Evolutionary conservation across 2,329 filamentous ascomycete genomes (phyloP).

Genomic region (Penicillium sp.): DNA sequence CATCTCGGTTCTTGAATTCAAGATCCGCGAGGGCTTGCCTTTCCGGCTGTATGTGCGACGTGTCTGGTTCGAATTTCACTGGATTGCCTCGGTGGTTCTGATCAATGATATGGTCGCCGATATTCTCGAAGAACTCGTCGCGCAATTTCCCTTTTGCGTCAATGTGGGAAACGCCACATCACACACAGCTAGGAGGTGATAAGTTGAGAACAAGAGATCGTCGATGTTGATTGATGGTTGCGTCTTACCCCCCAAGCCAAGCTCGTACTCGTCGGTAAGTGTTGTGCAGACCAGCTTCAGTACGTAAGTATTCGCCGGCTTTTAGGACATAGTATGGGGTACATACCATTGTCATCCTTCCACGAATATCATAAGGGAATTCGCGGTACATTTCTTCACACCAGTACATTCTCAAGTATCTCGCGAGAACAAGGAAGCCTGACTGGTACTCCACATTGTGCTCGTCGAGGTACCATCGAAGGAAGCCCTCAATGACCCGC

Average conservation of each 20-base stretch:
- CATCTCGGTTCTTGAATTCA: conserved; percentile 10
- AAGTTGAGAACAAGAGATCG: conserved; percentile 12
- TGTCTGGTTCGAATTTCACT: conserved; percentile 3
- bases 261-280: conserved; percentile 4
- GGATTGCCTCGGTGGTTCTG: conserved; percentile 5
- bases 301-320: background rate
- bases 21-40: conserved; percentile 4
- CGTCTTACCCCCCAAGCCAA: background rate
- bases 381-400: background rate
- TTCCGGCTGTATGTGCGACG: conserved; percentile 3
- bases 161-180: conserved; percentile 11
- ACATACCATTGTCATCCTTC: background rate
- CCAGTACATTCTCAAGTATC: conserved; percentile 1
- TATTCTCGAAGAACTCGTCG: conserved; percentile 6
- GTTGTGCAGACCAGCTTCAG: conserved; percentile 1
- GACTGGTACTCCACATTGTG: conserved; percentile 2
- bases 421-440: background rate
- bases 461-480: conserved; percentile 3
- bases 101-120: conserved; percentile 10
- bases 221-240: conserved; percentile 9
- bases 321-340: background rate
- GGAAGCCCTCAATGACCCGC: conserved; percentile 1
- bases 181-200: conserved; percentile 12
- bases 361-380: background rate
- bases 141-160: background rate